Conservation (phyloP, 306 rosid genomes). For the Trifolium subterraneum region DNA sequence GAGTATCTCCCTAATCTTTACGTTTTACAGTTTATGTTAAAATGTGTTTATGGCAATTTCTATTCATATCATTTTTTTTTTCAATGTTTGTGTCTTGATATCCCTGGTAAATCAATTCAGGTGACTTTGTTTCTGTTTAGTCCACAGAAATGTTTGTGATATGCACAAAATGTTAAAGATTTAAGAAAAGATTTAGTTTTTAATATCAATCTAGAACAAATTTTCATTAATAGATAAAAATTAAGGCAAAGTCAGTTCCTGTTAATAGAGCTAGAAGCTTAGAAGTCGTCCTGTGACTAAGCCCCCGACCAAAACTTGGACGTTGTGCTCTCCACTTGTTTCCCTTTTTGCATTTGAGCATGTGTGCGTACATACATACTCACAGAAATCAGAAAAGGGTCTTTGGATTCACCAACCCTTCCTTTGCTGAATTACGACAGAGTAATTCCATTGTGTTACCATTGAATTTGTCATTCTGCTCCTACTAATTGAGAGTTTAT, state of each 20-base stretch:
- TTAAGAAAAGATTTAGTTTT: background rate
- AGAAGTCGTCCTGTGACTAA: background rate
- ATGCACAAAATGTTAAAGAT: conserved; percentile 10
- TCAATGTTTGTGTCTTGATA: conserved; percentile 16
- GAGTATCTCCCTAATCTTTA: conserved; percentile 16
- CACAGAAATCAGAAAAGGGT: background rate
- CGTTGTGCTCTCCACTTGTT: background rate
- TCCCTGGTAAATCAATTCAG: conserved; percentile 3
- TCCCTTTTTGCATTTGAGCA: background rate
- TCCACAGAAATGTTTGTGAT: conserved; percentile 8
- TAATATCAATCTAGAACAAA: background rate
- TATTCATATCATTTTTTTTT: background rate
- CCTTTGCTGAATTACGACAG: background rate
- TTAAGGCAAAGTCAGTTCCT: background rate
- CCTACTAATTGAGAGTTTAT: background rate
- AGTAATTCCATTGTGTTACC: background rate
- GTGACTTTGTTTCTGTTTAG: conserved; percentile 5
- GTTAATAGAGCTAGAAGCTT: background rate
- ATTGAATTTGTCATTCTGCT: background rate
- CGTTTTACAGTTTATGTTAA: background rate
- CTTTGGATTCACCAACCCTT: background rate
- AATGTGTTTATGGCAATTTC: conserved; percentile 9
- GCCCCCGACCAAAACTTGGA: background rate
- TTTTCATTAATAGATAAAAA: background rate
- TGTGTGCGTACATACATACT: background rate